These are phyloP conservation scores for Tetradesmus obliquus DNA, from an alignment of 139 green algal species.

Conservation along the genomic window DNA sequence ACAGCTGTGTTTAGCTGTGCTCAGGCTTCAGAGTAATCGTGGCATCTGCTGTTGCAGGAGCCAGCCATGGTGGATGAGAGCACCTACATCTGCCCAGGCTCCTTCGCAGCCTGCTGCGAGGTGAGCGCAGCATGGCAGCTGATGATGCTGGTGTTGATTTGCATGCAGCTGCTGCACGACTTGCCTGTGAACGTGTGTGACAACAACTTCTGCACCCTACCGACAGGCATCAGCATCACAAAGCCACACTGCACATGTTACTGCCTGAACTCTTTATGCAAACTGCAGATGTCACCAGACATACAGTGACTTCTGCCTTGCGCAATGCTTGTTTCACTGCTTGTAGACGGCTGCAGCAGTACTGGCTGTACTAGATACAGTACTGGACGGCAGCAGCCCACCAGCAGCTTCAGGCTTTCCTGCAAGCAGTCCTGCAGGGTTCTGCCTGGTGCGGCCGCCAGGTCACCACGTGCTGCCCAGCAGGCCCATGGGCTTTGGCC, in stretches of 20 bases:
- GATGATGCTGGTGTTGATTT: too few species aligned
- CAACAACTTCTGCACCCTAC: too few species aligned
- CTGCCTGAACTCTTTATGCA: neutral
- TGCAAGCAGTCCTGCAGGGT: slow-evolving; percentile 52
- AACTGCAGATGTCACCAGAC: too few species aligned
- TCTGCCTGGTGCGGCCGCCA: slow-evolving; percentile 86
- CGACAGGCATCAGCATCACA: neutral
- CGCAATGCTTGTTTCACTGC: neutral
- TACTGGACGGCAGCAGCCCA: neutral
- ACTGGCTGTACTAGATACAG: neutral
- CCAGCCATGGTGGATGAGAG: slow-evolving; percentile 56
- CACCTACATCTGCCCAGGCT: slow-evolving; percentile 57
- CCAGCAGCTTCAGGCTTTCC: neutral
- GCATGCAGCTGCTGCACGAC: neutral
- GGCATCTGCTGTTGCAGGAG: slow-evolving; percentile 37
- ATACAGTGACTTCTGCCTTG: slow-evolving; percentile 14
- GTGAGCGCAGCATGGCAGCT: slow-evolving; percentile 4
- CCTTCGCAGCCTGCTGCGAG: slow-evolving; percentile 39
- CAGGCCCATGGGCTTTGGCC: slow-evolving; percentile 91
- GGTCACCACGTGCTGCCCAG: slow-evolving; percentile 85
- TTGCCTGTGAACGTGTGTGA: too few species aligned
- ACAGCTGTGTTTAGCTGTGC: too few species aligned
- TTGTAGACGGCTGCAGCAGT: slow-evolving; percentile 6
- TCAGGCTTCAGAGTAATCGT: too few species aligned
- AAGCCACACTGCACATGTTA: too few species aligned